Base-by-base conservation (phyloP, 306 rosid species). In the Rubus parviflorus region DNA sequence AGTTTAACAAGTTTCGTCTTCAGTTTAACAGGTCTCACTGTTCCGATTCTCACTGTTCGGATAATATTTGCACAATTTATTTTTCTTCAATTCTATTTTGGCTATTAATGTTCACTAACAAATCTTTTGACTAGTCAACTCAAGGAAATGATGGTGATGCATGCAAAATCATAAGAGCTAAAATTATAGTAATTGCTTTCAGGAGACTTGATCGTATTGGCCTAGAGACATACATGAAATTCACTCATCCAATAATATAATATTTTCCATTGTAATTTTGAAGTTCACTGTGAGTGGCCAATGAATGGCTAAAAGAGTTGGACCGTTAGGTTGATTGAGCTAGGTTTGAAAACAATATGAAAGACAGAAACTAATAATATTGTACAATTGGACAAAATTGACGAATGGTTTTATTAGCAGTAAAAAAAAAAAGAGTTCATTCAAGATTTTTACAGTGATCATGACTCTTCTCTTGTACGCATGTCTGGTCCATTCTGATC, bases 401-500 rank as follows among this genome's bases (percentile, higher is more conserved):
- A 51, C 61, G 14, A 66, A 35, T 20, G 52, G 8, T 65, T 69
- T 74, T 68, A 49, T 15, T 43, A 10, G 17, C 35, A 19, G 72
- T 48, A 75, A 80, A 58, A 72, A 73, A 40, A 66, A 74, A 81
- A 79, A 57, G 9, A 70, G 58, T 80, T 30, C 42, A 80, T 67
- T 20, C 17, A 45, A 60, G 56, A 64, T 66, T 79, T 79, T 19
- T 38, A 71, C 72, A 52, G 23, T 60, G 84, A 66, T 20, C n/a
- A 45, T 35, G 65, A 88, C 65, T 58, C 82, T 77, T 80, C 71
- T 46, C 22, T 73, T 72, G 77, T 84, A 74, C 80, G 67, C 79
- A 63, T 84, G 87, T 75, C 49, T 61, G 67, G 81, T 85, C 82
- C 77, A 69, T 70, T 79, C 23, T 22, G 37, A 57, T 76, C 79